phyloP scores from a whole-genome alignment of 768 basidiomycete species.

The Phlegmacium glaucopus region DNA sequence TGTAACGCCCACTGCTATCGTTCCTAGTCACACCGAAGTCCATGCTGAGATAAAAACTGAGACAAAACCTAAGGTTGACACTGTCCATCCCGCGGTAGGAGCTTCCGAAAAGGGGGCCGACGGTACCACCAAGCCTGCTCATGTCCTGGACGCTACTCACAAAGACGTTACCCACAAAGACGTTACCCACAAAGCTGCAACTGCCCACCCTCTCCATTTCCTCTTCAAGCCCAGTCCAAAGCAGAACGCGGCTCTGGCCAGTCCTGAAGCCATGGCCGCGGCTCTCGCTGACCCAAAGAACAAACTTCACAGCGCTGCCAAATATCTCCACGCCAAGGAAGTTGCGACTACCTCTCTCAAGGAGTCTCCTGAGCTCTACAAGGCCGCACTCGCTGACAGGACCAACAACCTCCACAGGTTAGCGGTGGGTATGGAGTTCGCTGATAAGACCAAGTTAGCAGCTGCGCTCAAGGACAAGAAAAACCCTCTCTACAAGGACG shows the following conservation, averaged over 20 bases:
- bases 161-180: background rate
- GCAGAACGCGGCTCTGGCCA: background rate
- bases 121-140: slow-evolving; percentile 1
- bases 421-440: too few species aligned
- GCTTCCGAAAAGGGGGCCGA: too few species aligned
- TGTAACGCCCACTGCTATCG: slow-evolving; percentile 2
- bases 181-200: slow-evolving; percentile 5
- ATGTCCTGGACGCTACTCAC: background rate
- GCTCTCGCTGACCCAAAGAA: slow-evolving; percentile 1
- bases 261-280: slow-evolving; percentile 5
- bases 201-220: slow-evolving; percentile 7
- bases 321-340: slow-evolving; percentile 7
- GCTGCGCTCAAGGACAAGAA: too few species aligned
- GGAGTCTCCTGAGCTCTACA: background rate
- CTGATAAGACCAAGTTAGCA: too few species aligned
- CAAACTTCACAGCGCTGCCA: slow-evolving; percentile 6
- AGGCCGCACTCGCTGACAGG: slow-evolving; percentile 5
- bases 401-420: background rate
- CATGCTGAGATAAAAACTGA: too few species aligned
- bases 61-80: too few species aligned
- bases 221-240: slow-evolving; percentile 5
- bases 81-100: too few species aligned
- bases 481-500: too few species aligned
- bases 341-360: too few species aligned
- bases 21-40: too few species aligned